Evolutionary conservation across 2,329 filamentous ascomycete species (phyloP), one percentile per base, ranked within the genome.

Genomic region (Neoarthrinium moseri): DNA sequence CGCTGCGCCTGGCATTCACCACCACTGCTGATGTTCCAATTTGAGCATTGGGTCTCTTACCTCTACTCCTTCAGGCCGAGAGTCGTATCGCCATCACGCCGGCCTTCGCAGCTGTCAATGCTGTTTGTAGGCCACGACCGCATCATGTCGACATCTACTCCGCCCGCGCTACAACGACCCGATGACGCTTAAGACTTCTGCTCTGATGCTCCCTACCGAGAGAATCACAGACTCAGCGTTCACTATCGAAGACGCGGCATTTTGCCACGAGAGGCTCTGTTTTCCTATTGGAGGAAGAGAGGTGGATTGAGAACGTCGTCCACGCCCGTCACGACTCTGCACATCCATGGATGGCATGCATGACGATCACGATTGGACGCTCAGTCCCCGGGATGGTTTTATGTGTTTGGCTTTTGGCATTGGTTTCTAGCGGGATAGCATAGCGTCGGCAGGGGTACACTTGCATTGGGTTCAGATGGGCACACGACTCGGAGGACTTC

Each of bases 61-160:
- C 70, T 80, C 49, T 75, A 71, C 61, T 75, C 74, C 6, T 71
- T 73, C 55, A 61, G 66, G 52, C 54, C 56, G 48, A 64, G 61
- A 56, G 55, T 65, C 29, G 45, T 57, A 20, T 64, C 64, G 18
- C 55, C 59, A 24, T 56, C 58, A 50, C 66, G 62, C 50, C 66
- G 65, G 48, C 74, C 74, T 18, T 80, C 75, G 29, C 68, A 69
- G 56, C 69, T 80, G 47, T 72, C 75, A 35, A 65, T 71, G 51
- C 67, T 78, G 53, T 67, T 80, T 47, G 68, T 71, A 50, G 69
- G 70, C 53, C 66, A 75, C 50, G 64, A 70, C 56, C 66, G 66
- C 48, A 60, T 66, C 51, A 62, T 66, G 56, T 67, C 67, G 47
- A 65, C 62, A 33, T 71, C 68, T 35, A 63, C 67, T 47, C 65